Evolutionary conservation across 345 rosid species (phyloP).

Genomic region (Moricandia arvensis): DNA sequence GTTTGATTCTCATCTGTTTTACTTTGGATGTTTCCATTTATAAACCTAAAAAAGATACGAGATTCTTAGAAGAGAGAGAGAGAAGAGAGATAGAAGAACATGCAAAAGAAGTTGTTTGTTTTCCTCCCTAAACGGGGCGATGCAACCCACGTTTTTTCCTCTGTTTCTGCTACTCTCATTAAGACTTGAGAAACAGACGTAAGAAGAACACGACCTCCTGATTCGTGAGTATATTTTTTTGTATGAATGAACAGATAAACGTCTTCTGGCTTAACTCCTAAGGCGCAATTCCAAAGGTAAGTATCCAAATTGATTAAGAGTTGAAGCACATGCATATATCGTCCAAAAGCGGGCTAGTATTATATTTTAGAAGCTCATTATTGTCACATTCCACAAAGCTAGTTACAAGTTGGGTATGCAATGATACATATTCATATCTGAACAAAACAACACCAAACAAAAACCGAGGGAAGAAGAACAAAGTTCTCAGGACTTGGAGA

Average conservation of each 20-base stretch:
- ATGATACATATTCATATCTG: conserved; percentile 5
- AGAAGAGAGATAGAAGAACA: neutral
- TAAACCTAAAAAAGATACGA: neutral
- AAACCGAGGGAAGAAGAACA: neutral
- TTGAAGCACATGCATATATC: neutral
- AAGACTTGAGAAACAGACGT: neutral
- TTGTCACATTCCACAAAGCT: conserved; percentile 24
- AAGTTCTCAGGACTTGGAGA: conserved; percentile 37
- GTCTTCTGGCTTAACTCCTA: neutral
- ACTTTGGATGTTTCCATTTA: neutral
- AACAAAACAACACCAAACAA: conserved; percentile 5
- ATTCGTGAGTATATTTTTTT: neutral
- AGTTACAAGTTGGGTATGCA: conserved; percentile 27
- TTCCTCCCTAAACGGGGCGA: conserved; percentile 23
- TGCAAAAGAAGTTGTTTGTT: conserved; percentile 22
- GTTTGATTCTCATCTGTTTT: neutral
- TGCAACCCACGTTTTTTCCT: conserved; percentile 21
- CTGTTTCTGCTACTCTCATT: neutral
- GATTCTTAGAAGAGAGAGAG: neutral
- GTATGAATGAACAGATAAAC: neutral
- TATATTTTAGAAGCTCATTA: neutral
- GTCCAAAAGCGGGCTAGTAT: neutral
- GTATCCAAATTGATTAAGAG: neutral
- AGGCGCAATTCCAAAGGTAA: neutral
- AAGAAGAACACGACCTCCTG: neutral